These are phyloP conservation scores for Fusarium luffae DNA, from an alignment of 2,329 filamentous ascomycete species.

Conservation along the genomic window DNA sequence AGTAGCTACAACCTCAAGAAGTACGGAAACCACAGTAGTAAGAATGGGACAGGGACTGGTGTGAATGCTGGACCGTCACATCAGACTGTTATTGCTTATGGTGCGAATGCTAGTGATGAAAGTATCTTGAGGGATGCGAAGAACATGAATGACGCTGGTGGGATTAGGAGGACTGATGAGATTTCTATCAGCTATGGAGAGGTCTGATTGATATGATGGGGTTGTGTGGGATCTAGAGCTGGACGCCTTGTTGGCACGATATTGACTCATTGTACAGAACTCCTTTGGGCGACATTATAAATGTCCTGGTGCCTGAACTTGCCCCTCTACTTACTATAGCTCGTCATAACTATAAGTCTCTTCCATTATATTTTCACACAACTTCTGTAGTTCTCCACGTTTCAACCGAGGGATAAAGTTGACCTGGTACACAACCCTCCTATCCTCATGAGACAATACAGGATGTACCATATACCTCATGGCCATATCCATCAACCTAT, in stretches of 20 bases:
- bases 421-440: neutral
- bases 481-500: neutral
- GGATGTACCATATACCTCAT: neutral
- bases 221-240: no score
- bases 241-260: no score
- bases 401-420: neutral
- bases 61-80: neutral
- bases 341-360: neutral
- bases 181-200: conserved; percentile 16
- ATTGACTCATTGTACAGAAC: no score
- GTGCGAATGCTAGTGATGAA: conserved; percentile 26
- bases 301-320: no score
- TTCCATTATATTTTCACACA: neutral
- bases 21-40: neutral
- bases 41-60: neutral
- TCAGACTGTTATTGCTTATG: neutral
- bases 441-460: neutral
- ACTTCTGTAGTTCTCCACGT: neutral
- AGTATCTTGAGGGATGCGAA: conserved; percentile 27
- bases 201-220: no score
- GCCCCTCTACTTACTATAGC: no score
- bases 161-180: conserved; percentile 26
- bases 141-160: neutral
- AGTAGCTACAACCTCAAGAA: conserved; percentile 18
- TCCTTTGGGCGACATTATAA: no score